Evolutionary conservation across 257 asterid genomes (phyloP).

Genomic region (Echites panduratus): DNA sequence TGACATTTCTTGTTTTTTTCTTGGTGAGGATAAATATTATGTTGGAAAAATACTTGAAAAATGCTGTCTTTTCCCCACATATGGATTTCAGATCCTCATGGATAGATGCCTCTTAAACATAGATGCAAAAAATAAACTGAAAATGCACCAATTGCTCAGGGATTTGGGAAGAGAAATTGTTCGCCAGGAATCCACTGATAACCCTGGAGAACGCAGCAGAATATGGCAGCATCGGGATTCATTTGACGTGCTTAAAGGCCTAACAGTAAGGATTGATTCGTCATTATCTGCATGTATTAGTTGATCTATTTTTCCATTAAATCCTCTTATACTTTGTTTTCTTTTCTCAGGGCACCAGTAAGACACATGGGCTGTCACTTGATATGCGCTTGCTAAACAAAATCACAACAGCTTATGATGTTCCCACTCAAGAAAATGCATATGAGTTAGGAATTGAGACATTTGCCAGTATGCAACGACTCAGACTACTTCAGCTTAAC

Average conservation of each 20-base stretch:
- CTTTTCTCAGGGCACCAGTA: constrained; percentile 11
- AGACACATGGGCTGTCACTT: constrained; percentile 4
- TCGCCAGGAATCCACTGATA: constrained; percentile 9
- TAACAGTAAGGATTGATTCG: not conserved
- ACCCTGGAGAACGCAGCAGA: constrained; percentile 8
- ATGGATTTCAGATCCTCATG: constrained; percentile 8
- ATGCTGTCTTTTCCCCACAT: constrained; percentile 3
- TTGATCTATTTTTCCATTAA: not conserved
- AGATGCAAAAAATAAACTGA: constrained; percentile 4
- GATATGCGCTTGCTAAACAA: not conserved
- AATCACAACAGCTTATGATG: not conserved
- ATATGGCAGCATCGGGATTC: constrained; percentile 13
- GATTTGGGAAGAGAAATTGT: constrained; percentile 21
- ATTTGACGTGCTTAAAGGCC: constrained; percentile 3
- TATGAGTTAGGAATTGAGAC: not conserved
- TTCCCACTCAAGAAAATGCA: not conserved
- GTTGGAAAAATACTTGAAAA: constrained; percentile 8
- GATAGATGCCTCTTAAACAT: constrained; percentile 12
- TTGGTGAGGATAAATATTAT: constrained; percentile 8
- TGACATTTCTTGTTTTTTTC: constrained; percentile 17
- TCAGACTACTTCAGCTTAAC: constrained; percentile 13
- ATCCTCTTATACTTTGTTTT: not conserved
- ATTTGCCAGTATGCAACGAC: constrained; percentile 5
- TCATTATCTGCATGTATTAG: not conserved
- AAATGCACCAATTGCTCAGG: constrained; percentile 14